These are phyloP conservation scores for Pseudogymnoascus sp. DNA, from an alignment of 2,329 filamentous ascomycete genomes.

Conservation along the genomic window DNA sequence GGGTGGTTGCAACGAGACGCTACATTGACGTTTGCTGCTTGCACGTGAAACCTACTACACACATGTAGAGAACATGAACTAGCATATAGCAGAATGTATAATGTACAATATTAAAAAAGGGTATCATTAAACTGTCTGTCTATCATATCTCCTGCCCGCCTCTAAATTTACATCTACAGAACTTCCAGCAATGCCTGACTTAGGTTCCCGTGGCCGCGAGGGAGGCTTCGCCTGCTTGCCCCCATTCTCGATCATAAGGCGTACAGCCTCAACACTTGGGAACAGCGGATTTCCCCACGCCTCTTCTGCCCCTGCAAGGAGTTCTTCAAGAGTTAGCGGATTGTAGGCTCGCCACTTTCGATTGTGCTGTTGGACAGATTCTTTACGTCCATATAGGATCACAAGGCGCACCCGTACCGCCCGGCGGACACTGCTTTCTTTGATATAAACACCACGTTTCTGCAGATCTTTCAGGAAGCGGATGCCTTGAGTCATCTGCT, in stretches of 20 bases:
- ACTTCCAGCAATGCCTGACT: neutral
- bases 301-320: constrained; percentile 17
- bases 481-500: constrained; percentile 21
- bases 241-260: constrained; percentile 1
- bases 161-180: constrained; percentile 1
- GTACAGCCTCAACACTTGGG: constrained; percentile 1
- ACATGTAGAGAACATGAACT: neutral
- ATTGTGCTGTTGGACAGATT: constrained; percentile 19
- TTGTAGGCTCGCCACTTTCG: constrained; percentile 12
- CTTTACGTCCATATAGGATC: constrained; percentile 21
- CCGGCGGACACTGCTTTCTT: constrained; percentile 13
- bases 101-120: neutral
- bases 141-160: neutral
- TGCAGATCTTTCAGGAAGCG: constrained; percentile 21
- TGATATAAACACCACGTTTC: constrained; percentile 11
- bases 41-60: neutral
- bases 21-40: neutral
- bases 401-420: constrained; percentile 23
- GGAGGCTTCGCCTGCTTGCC: neutral
- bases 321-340: constrained; percentile 14
- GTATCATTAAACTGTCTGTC: constrained; percentile 6
- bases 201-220: neutral
- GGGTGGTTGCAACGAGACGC: neutral
- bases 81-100: neutral
- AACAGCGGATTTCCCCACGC: constrained; percentile 17